A percentile compares a stretch with the other conserved stretches of the same genome.
These are phyloP conservation scores for Botrytis aclada DNA, from an alignment of 2,329 filamentous ascomycete species.

Conservation along the genomic window DNA sequence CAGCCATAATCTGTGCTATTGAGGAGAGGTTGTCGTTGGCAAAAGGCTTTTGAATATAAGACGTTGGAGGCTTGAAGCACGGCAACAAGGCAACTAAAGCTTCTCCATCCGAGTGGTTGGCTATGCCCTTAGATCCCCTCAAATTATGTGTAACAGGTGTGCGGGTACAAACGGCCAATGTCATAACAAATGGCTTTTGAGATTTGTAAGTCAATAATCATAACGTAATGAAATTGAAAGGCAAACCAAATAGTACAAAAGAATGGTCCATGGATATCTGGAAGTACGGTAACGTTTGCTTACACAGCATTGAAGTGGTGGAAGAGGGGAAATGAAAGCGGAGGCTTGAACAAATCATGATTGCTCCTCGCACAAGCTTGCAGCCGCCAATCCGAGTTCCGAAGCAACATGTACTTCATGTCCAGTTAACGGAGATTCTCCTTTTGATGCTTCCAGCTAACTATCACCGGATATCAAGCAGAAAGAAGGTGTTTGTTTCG, in stretches of 20 bases:
- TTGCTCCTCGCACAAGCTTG: neutral
- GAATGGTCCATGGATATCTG: neutral
- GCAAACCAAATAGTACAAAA: neutral
- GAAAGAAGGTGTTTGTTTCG: neutral
- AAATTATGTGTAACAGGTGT: conserved; percentile 1
- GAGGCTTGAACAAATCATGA: neutral
- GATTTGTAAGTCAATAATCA: neutral
- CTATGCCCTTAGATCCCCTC: neutral
- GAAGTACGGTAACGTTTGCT: conserved; percentile 1
- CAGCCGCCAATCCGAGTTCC: neutral
- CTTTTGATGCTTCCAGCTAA: neutral
- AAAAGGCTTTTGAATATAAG: neutral
- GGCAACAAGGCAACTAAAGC: neutral
- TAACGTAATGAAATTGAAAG: conserved; percentile 9
- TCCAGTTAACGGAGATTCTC: neutral
- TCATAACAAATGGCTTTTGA: neutral
- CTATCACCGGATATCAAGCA: neutral
- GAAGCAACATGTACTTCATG: neutral
- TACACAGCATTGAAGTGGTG: conserved; percentile 3
- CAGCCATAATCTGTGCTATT: neutral
- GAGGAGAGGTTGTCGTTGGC: neutral
- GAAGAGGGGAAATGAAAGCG: conserved; percentile 2
- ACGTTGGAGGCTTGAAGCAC: neutral
- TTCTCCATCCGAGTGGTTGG: neutral
- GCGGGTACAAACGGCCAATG: neutral